A percentile compares a stretch with the other conserved stretches of the same genome.
Conservation (phyloP, 495 filamentous ascomycete genomes). For the Podospora pseudopauciseta region DNA sequence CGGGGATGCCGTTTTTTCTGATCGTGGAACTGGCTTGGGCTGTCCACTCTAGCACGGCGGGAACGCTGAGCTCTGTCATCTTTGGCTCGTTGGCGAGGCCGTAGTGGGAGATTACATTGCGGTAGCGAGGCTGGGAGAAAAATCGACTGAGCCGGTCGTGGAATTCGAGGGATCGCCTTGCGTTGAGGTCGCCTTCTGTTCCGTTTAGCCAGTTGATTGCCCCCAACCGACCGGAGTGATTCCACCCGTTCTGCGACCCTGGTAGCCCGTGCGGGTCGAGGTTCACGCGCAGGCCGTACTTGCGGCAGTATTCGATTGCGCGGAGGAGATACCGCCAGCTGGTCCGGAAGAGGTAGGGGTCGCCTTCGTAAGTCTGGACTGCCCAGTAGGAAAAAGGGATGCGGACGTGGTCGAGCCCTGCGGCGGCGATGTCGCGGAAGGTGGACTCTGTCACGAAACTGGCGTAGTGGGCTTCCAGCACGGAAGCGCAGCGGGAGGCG, state of each 20-base stretch:
- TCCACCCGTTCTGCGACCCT: slow-evolving; percentile 88
- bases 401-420: slow-evolving; percentile 92
- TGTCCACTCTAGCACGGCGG: slow-evolving; percentile 68
- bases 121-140: slow-evolving; percentile 81
- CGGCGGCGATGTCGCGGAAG: slow-evolving; percentile 77
- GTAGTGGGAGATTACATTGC: slow-evolving; percentile 79
- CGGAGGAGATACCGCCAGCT: slow-evolving; percentile 93
- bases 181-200: slow-evolving; percentile 62
- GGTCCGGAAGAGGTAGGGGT: slow-evolving; percentile 83
- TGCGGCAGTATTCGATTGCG: slow-evolving; percentile 88
- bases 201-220: slow-evolving; percentile 75
- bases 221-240: slow-evolving; percentile 76
- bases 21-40: slow-evolving; percentile 58
- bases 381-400: slow-evolving; percentile 97
- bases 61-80: slow-evolving; percentile 61
- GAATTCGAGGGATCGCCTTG: slow-evolving; percentile 72
- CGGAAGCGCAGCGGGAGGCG: slow-evolving; percentile 56
- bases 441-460: slow-evolving; percentile 79
- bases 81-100: slow-evolving; percentile 84
- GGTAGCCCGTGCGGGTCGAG: slow-evolving; percentile 86
- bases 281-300: slow-evolving; percentile 89
- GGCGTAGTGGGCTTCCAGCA: slow-evolving; percentile 86
- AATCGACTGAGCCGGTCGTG: slow-evolving; percentile 77
- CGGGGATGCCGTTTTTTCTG: slow-evolving; percentile 63
- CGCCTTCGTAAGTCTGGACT: slow-evolving; percentile 75